Evolutionary conservation across 441 rosid genomes (phyloP), one percentile per base, ranked within the genome.

Genomic region (Syzygium malaccense): DNA sequence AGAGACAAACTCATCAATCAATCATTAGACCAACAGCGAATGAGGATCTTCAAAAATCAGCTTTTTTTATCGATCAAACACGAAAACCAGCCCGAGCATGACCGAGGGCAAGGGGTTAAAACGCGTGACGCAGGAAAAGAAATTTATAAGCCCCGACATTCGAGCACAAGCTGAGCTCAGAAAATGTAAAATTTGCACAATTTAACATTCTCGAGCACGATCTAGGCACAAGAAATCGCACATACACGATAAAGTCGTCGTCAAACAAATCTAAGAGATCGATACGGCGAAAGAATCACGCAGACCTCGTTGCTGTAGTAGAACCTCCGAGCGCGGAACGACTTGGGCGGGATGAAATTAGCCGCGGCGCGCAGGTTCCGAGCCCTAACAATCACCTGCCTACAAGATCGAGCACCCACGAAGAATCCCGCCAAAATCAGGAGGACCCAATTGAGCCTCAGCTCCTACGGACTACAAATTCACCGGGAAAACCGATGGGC

Each of bases 331-430:
- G 97, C 91, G 25, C 98, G 99, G 91, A 98, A 98, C 25, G 99
- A 92, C 95, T 93, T 98, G 19, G 93, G 87, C 68, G 99, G 96
- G 33, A 98, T 95, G 85, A 96, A 98, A 94, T 97, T 98, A 78
- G 99, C 99, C 18, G 91, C 96, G 33, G 96, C 92, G 6, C 98
- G 96, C 66, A 98, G 93, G 92, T 94, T 96, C 92, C 99, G 94
- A 88, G 99, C 99, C 91, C 99, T 95, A 88, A 95, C 89, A 13
- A 97, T 91, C 89, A 98, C 93, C 93, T 98, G 99, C 89, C 99
- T 97, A 91, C 4, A 32, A 87, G 80, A 55, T 26, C 51, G 53
- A 9, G 25, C 53, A 26, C 0, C n/a, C 83, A 14, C 2, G 48
- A 17, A 2, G 6, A 37, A 41, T 23, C 4, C 53, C 18, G 25